These are phyloP conservation scores for Serendipita sp. DNA, from an alignment of 768 basidiomycete species.

Conservation along the genomic window DNA sequence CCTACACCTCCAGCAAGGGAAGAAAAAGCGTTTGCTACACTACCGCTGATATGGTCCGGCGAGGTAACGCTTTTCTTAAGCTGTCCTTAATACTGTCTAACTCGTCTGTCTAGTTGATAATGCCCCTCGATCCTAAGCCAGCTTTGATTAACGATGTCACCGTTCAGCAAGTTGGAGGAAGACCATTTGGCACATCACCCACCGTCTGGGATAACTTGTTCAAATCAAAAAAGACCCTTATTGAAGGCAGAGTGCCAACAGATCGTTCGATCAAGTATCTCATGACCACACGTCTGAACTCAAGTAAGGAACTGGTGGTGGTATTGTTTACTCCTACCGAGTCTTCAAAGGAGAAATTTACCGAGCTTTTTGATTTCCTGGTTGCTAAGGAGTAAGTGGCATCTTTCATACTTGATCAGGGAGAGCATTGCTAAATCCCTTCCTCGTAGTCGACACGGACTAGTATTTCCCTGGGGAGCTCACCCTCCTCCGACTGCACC, in stretches of 20 bases:
- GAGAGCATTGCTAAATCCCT: slow-evolving; percentile 8
- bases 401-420: slow-evolving; percentile 3
- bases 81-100: background rate
- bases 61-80: slow-evolving; percentile 34
- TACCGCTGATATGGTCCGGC: slow-evolving; percentile 55
- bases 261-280: slow-evolving; percentile 66
- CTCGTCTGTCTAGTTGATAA: slow-evolving; percentile 37
- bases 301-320: slow-evolving; percentile 62
- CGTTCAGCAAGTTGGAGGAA: slow-evolving; percentile 70
- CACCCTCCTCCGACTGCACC: slow-evolving; percentile 56
- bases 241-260: slow-evolving; percentile 72
- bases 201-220: slow-evolving; percentile 63
- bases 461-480: slow-evolving; percentile 74
- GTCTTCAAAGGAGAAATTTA: slow-evolving; percentile 33
- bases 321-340: slow-evolving; percentile 50
- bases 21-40: slow-evolving; percentile 36
- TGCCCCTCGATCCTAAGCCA: slow-evolving; percentile 54
- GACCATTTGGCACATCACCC: slow-evolving; percentile 38
- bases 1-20: slow-evolving; percentile 16
- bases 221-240: slow-evolving; percentile 48
- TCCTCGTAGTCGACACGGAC: slow-evolving; percentile 55
- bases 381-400: slow-evolving; percentile 50
- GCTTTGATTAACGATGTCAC: slow-evolving; percentile 42
- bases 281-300: slow-evolving; percentile 59
- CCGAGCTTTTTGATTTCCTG: slow-evolving; percentile 48